Evolutionary conservation across 2,329 filamentous ascomycete species (phyloP).

Genomic region (Claviceps humidiphila): DNA sequence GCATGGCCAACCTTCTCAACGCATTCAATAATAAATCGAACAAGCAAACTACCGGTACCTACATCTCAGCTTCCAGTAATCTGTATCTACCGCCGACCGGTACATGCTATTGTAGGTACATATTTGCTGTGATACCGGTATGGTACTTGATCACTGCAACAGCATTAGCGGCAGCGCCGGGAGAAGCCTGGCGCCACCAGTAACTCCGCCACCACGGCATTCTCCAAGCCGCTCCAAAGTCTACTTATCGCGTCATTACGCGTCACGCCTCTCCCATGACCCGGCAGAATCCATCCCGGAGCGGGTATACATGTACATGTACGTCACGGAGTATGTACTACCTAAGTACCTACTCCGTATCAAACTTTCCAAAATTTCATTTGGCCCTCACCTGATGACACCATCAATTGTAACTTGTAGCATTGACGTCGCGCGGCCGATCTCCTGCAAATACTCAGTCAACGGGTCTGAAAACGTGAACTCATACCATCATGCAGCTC

Average conservation of each 20-base stretch:
- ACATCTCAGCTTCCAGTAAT: too few relatives aligned
- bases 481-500: too few relatives aligned
- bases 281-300: not conserved
- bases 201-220: not conserved
- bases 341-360: too few relatives aligned
- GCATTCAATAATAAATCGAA: not conserved
- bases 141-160: not conserved
- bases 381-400: too few relatives aligned
- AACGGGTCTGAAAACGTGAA: too few relatives aligned
- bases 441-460: too few relatives aligned
- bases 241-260: not conserved
- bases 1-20: not conserved
- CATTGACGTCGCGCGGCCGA: too few relatives aligned
- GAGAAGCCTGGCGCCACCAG: not conserved
- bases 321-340: too few relatives aligned
- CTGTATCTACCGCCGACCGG: not conserved
- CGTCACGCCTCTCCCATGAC: not conserved
- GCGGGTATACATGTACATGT: not conserved
- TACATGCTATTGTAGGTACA: not conserved
- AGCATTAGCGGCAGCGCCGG: not conserved
- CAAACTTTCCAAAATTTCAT: too few relatives aligned
- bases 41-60: too few relatives aligned
- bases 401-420: too few relatives aligned
- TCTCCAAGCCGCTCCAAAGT: not conserved
- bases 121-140: not conserved